Base-by-base conservation (phyloP, 2,329 filamentous ascomycete genomes). In the Aspergillus floridensis region DNA sequence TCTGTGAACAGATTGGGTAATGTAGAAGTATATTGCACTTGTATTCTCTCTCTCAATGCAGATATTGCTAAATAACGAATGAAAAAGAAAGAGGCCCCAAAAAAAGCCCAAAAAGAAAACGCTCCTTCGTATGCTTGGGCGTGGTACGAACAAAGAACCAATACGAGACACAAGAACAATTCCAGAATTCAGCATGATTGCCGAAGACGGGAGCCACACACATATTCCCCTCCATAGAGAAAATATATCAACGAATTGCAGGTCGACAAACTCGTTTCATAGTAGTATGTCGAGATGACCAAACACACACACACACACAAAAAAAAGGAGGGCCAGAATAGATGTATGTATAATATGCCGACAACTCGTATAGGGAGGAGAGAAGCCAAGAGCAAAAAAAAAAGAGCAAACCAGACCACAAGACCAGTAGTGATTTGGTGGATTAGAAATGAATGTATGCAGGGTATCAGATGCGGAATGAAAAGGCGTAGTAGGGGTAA, bases 401-500 rank as follows among this genome's bases (percentile, higher is more conserved):
- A 49, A 41, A 4, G 4, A 22, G 22, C 22, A 22, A 22, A 22
- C 35, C 49, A 62, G 53, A 31, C 5, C 44, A 48, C 49, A 56
- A 53, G 21, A 38, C 38, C 16, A 46, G 22, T 48, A 38, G n/a
- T 31, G n/a, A 47, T 29, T n/a, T 31, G 16, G 21, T 46, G 11
- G 38, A 21, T 19, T 11, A 24, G 19, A 22, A 60, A 54, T 16
- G 32, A 57, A 60, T 54, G 60, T 56, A 47, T 57, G 38, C 41
- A 67, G 71, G 70, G 71, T 72, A 73, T 73, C 70, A 72, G 65
- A 71, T 69, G 69, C 68, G 67, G 66, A 53, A 41, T 46, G 14
- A 41, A 11, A 19, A 48, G 22, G 19, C 26, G 19, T 53, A 38
- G 31, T 22, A 16, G n/a, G n/a, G 31, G 14, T 47, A 31, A 29